Conservation (phyloP, 176 grass and related monocot genomes). For the Eremochloa ophiuroides region DNA sequence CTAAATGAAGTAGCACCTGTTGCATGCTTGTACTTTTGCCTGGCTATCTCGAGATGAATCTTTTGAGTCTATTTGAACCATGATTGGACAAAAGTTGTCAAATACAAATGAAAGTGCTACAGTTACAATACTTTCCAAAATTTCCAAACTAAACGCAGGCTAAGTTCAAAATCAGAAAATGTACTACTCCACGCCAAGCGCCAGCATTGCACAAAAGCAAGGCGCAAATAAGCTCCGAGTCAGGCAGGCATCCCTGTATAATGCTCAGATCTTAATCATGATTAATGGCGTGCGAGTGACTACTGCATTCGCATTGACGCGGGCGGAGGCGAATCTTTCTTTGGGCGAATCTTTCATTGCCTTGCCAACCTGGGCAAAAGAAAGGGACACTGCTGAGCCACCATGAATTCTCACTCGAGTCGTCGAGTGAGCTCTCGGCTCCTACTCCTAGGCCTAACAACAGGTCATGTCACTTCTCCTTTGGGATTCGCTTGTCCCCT, state of each 20-base stretch:
- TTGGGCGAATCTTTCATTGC: conserved; percentile 22
- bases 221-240: neutral
- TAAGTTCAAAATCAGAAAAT: neutral
- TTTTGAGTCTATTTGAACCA: too few relatives aligned
- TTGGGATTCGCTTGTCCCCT: too few relatives aligned
- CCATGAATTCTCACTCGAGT: conserved; percentile 12
- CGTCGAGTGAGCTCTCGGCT: neutral
- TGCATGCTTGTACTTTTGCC: too few relatives aligned
- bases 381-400: conserved; percentile 37
- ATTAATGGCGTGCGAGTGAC: neutral
- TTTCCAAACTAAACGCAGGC: too few relatives aligned
- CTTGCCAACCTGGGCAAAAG: conserved; percentile 25
- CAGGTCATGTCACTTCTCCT: neutral
- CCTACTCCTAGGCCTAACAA: neutral
- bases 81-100: too few relatives aligned
- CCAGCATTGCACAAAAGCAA: neutral
- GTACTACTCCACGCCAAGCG: neutral
- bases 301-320: neutral
- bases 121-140: too few relatives aligned
- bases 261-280: neutral
- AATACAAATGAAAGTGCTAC: too few relatives aligned
- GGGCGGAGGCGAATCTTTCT: conserved; percentile 19
- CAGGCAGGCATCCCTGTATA: neutral
- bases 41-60: too few relatives aligned
- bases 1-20: too few relatives aligned